These are phyloP conservation scores for Rhododendron vialii DNA, from an alignment of 148 eudicot species.

Conservation along the genomic window DNA sequence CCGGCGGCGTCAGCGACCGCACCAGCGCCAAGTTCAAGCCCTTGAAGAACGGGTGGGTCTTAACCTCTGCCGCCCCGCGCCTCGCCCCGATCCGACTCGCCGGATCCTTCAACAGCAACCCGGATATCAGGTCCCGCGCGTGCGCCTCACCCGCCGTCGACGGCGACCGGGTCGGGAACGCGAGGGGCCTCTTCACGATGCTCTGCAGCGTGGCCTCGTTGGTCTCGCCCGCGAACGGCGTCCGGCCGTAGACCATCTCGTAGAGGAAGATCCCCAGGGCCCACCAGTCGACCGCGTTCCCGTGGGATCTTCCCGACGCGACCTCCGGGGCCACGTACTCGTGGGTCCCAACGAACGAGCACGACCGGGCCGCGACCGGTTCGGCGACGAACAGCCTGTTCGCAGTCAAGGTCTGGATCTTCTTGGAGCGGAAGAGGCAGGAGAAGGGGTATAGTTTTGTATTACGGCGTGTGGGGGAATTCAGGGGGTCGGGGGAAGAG, in stretches of 20 bases:
- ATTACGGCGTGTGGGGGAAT: slow-evolving; percentile 4
- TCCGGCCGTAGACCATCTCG: slow-evolving; percentile 81
- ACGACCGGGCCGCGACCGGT: slow-evolving; percentile 71
- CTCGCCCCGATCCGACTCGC: slow-evolving; percentile 50
- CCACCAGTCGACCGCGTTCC: slow-evolving; percentile 94
- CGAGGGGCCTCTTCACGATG: slow-evolving; percentile 53
- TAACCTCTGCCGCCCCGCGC: slow-evolving; percentile 79
- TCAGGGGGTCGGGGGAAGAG: slow-evolving; percentile 15
- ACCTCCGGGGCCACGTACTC: slow-evolving; percentile 92
- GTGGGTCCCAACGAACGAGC: slow-evolving; percentile 90
- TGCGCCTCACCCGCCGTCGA: slow-evolving; percentile 34
- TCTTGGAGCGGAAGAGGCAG: slow-evolving; percentile 74
- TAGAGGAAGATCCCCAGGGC: slow-evolving; percentile 72
- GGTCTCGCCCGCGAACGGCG: slow-evolving; percentile 56
- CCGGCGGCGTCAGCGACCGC: slow-evolving; percentile 59
- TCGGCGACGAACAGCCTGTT: slow-evolving; percentile 72
- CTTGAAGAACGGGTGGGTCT: slow-evolving; percentile 79
- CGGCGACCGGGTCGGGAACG: slow-evolving; percentile 50
- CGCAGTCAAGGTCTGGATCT: slow-evolving; percentile 44
- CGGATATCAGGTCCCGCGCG: slow-evolving; percentile 60
- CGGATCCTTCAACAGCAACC: slow-evolving; percentile 57
- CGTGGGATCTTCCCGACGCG: slow-evolving; percentile 77
- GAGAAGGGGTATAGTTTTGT: slow-evolving; percentile 38
- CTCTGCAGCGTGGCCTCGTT: slow-evolving; percentile 60
- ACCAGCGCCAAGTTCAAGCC: slow-evolving; percentile 71